phyloP scores from a whole-genome alignment of 2,329 filamentous ascomycete species.

The Huntiella bhutanensis region DNA sequence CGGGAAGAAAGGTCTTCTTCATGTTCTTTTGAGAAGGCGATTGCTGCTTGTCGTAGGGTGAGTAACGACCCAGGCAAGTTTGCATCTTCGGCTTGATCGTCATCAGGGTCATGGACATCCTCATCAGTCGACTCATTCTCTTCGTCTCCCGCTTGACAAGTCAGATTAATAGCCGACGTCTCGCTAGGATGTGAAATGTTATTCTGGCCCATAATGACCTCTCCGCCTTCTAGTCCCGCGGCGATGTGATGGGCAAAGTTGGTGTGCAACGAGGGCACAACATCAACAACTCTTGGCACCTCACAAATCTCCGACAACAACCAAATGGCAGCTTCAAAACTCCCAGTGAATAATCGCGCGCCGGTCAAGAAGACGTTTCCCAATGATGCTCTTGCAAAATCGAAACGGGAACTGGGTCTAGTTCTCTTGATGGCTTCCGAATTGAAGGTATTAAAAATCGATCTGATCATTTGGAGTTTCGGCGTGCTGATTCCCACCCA shows the following conservation, averaged over 20 bases:
- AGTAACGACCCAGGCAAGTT: constrained; percentile 68
- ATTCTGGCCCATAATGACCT: constrained; percentile 75
- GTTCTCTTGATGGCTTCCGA: constrained; percentile 62
- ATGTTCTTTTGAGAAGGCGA: constrained; percentile 58
- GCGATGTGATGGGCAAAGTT: constrained; percentile 94
- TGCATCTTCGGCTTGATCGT: constrained; percentile 58
- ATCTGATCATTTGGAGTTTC: constrained; percentile 60
- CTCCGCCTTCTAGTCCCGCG: constrained; percentile 58
- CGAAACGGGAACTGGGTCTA: constrained; percentile 53
- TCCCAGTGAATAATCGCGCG: constrained; percentile 75
- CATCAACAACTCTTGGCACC: constrained; percentile 56
- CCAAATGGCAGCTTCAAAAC: constrained; percentile 83
- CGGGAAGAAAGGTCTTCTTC: constrained; percentile 59
- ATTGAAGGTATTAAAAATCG: constrained; percentile 57
- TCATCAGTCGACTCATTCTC: constrained; percentile 19
- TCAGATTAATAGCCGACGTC: constrained; percentile 29
- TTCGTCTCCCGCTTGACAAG: constrained; percentile 10
- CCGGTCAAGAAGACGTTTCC: constrained; percentile 71
- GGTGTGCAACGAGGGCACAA: constrained; percentile 80
- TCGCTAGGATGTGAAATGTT: constrained; percentile 71
- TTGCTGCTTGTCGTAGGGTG: constrained; percentile 60
- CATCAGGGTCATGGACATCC: constrained; percentile 37
- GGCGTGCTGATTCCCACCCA: constrained; percentile 55
- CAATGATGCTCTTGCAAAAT: constrained; percentile 57
- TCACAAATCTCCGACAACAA: constrained; percentile 70